A percentile compares a stretch with the other conserved stretches of the same genome.
Conservation (phyloP, 2,329 filamentous ascomycete species). For the Fusarium sterilihyphosum region DNA sequence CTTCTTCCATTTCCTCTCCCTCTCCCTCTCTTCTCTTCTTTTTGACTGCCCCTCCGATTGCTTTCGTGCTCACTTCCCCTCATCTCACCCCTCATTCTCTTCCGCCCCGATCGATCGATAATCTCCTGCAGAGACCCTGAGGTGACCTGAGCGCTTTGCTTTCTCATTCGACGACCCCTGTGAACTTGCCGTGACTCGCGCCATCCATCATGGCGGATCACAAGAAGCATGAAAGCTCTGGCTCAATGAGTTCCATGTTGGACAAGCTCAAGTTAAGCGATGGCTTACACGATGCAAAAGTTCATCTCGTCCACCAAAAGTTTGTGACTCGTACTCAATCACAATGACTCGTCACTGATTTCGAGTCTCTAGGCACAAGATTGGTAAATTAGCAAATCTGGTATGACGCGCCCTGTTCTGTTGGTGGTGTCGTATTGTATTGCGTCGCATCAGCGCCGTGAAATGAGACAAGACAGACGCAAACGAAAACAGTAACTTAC, state of each 20-base stretch:
- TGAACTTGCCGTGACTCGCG: slow-evolving; percentile 5
- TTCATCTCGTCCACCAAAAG: slow-evolving; percentile 69
- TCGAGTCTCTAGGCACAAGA: slow-evolving; percentile 55
- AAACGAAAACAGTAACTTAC: not conserved
- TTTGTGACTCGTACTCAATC: slow-evolving; percentile 39
- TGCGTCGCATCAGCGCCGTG: not conserved
- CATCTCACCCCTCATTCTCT: slow-evolving; percentile 7
- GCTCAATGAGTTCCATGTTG: slow-evolving; percentile 45
- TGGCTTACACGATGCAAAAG: slow-evolving; percentile 67
- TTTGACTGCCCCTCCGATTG: slow-evolving; percentile 17
- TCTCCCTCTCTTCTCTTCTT: not conserved
- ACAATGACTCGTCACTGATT: slow-evolving; percentile 16
- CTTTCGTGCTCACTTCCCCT: slow-evolving; percentile 5
- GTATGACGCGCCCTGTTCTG: slow-evolving; percentile 50
- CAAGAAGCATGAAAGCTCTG: slow-evolving; percentile 24
- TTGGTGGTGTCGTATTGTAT: not conserved
- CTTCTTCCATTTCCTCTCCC: not conserved
- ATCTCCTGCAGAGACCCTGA: slow-evolving; percentile 8
- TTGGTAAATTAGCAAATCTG: slow-evolving; percentile 71
- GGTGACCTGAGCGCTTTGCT: not conserved
- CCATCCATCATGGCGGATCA: slow-evolving; percentile 46
- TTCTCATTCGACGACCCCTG: slow-evolving; percentile 4
- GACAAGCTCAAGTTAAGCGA: slow-evolving; percentile 61
- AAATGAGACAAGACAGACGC: not conserved
- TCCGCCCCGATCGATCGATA: not conserved